Conservation (phyloP, 768 basidiomycete genomes). For the Tricholoma flavovirens region DNA sequence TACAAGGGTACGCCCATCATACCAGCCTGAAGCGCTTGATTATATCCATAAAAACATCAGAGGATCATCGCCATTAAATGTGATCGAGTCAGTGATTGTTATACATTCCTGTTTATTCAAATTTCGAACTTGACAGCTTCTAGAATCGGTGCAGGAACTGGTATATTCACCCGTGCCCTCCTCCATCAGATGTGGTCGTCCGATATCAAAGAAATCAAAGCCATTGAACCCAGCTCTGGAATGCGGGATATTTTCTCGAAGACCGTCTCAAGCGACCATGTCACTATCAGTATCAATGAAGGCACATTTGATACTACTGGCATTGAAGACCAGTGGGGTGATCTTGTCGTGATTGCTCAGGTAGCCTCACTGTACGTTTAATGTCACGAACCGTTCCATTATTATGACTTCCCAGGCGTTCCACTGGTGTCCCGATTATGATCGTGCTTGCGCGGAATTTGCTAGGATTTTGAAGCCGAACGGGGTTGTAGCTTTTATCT, state of each 20-base stretch:
- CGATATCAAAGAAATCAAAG: constrained; percentile 49
- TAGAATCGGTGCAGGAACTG: constrained; percentile 82
- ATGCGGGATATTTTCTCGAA: constrained; percentile 74
- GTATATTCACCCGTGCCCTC: constrained; percentile 82
- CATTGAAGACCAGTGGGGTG: constrained; percentile 65
- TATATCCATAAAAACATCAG: constrained; percentile 50
- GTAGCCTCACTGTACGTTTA: constrained; percentile 25
- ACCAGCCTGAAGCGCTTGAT: constrained; percentile 57
- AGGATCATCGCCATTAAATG: constrained; percentile 39
- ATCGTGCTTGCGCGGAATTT: constrained; percentile 69
- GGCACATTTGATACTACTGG: constrained; percentile 67
- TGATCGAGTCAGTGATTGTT: constrained; percentile 56
- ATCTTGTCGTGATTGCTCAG: constrained; percentile 75
- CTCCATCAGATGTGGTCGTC: constrained; percentile 56
- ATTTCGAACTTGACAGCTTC: too few species aligned
- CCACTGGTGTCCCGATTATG: constrained; percentile 88
- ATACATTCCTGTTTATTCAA: not conserved
- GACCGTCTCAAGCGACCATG: constrained; percentile 47
- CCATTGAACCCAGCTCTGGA: constrained; percentile 81
- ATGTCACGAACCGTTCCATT: not conserved
- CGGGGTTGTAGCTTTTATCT: constrained; percentile 71
- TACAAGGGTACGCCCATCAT: constrained; percentile 73
- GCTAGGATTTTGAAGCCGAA: constrained; percentile 71
- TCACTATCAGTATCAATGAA: constrained; percentile 42
- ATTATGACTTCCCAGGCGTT: constrained; percentile 55